Base-by-base conservation (phyloP, 202 grass and related monocot genomes). In the Saccharum hybrid region DNA sequence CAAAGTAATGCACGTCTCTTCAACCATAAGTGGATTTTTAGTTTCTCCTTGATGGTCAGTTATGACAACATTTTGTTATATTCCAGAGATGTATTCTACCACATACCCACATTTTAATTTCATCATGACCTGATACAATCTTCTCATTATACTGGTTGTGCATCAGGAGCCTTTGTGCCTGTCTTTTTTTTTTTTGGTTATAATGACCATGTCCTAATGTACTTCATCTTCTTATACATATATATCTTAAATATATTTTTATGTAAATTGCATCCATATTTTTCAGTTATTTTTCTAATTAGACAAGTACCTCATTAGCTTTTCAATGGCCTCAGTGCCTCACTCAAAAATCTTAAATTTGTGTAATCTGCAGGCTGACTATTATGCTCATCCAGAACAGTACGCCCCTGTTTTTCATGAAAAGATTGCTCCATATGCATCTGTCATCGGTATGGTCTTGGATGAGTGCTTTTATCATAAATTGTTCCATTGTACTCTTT, bases 351-450 rank as follows among this genome's bases (percentile, higher is more conserved):
- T 68, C 2, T 80, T 51, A 66, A 81, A 77, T 79, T 84, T 34
- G 61, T 37, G 30, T 52, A 54, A 74, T 63, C 31, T 92, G 16
- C 86, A 98, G 96, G 78, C 14, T 66, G 89, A 96, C 57, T 98
- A 98, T 79, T 96, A 96, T 90, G 88, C 96, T 71, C 96, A 98
- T 80, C 93, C 96, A 74, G 91, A 96, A 88, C 88, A 96, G 45
- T 96, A 98, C 19, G 41, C 40, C 54, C 87, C 93, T 70, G 22
- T 96, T 89, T 98, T 98, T 75, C 93, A 96, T 86, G 93, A 95
- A 96, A 98, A 72, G 73, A 85, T 98, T 66, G 96, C 86, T 89
- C 96, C 91, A 77, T 92, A 98, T 89, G 87, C 96, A 82, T 92
- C 93, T 70, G 77, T 85, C 60, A 89, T 98, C 72, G 93, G 96